Percentiles rank a stretch among this genome's conserved stretches.
Conservation (phyloP, 192 early-diverging fungal species). For the Lobosporangium transversale region DNA sequence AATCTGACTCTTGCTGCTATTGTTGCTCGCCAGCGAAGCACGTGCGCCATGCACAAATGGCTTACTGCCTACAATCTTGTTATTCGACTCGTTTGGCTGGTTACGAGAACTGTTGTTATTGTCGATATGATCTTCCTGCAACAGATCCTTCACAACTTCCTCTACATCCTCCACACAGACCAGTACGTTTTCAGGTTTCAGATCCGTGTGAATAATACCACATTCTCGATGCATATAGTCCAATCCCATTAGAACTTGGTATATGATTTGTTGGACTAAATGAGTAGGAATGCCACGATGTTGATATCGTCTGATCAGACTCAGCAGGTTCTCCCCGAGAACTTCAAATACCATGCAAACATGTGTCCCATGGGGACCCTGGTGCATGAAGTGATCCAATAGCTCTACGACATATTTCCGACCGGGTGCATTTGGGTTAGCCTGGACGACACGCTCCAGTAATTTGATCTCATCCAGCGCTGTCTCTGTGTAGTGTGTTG, state of each 20-base stretch:
- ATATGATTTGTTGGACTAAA: slow-evolving; percentile 90
- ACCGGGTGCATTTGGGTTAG: slow-evolving; percentile 67
- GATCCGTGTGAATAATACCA: slow-evolving; percentile 96
- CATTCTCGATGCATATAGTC: slow-evolving; percentile 96
- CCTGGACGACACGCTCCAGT: slow-evolving; percentile 79
- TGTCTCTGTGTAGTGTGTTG: slow-evolving; percentile 94
- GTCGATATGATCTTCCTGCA: slow-evolving; percentile 24
- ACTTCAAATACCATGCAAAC: slow-evolving; percentile 99
- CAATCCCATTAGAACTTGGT: slow-evolving; percentile 90
- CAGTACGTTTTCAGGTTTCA: slow-evolving; percentile 98
- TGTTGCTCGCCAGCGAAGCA: no score
- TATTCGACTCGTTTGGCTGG: slow-evolving; percentile 19
- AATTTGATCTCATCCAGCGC: slow-evolving; percentile 97
- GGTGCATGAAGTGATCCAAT: slow-evolving; percentile 91
- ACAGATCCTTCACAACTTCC: slow-evolving; percentile 67
- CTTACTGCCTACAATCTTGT: slow-evolving; percentile 35
- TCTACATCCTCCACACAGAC: slow-evolving; percentile 92
- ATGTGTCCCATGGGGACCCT: slow-evolving; percentile 90
- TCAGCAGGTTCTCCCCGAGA: slow-evolving; percentile 93
- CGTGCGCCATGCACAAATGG: slow-evolving; percentile 28
- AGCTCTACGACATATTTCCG: slow-evolving; percentile 84
- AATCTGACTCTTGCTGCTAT: no score
- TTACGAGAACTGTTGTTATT: slow-evolving; percentile 4
- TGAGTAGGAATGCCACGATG: slow-evolving; percentile 85
- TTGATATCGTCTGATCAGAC: slow-evolving; percentile 84